Evolutionary conservation across 2,329 filamentous ascomycete species (phyloP), one percentile per base, ranked within the genome.

Genomic region (Raffaelea albimanens): DNA sequence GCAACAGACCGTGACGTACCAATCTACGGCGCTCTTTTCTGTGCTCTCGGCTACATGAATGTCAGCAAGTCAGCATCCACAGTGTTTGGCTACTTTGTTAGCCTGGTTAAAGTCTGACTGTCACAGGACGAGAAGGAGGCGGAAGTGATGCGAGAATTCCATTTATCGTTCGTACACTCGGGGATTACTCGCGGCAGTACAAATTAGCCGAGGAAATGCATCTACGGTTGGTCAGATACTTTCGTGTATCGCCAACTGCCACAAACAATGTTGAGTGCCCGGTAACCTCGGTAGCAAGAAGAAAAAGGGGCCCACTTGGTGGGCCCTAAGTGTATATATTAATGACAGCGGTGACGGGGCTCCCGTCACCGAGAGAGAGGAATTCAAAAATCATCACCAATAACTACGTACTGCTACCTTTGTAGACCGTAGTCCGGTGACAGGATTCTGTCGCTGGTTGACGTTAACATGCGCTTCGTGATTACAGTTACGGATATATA

Each of bases 11-110:
- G 34, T 16, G 34, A 16, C 34, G 18, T 19, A 16, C 34, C 34
- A 5, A 16, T 38, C 14, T 19, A 16, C 13, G 85, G 85, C 4
- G 85, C 83, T 49, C 87, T 38, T 16, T 38, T 38, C 18, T 16
- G 14, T 16, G 34, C 18, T 16, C 18, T 38, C 14, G 34, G 34
- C 34, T 38, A 38, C 34, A 38, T 38, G 34, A 38, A 38, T 16
- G 34, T 19, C 34, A 7, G 14, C 34, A 7, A 38, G 34, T 38
- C 34, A 16, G 13, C 34, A 16, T 7, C 34, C 8, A 38, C 34
- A 5, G 34, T 38, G 14, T 38, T 38, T 38, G 34, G 34, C 34
- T 38, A 38, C 18, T 19, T 38, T 16, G 34, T 38, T 8, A n/a
- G 14, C 14, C 18, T 38, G 2, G 63, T 67, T n/a, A 11, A 14